phyloP scores from a whole-genome alignment of 177 flowering plant species.

The Vitis hybrid region DNA sequence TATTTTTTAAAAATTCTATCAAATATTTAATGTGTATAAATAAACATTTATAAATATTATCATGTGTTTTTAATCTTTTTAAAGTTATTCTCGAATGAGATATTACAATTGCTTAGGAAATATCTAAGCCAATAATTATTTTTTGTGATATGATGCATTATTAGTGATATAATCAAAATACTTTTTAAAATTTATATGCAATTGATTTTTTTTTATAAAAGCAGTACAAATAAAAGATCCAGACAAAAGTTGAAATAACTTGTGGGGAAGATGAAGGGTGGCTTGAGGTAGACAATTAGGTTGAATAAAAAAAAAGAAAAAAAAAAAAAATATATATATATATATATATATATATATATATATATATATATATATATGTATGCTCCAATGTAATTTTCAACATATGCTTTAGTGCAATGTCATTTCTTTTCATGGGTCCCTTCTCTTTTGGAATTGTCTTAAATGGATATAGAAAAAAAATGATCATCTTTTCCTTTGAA shows the following conservation, averaged over 20 bases:
- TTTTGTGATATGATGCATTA: too few species aligned
- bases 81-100: too few species aligned
- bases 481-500: constrained; percentile 8
- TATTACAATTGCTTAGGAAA: too few species aligned
- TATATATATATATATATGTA: not conserved
- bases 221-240: too few species aligned
- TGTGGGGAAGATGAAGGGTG: constrained; percentile 22
- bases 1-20: too few species aligned
- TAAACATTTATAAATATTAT: too few species aligned
- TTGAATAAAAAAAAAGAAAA: constrained; percentile 10
- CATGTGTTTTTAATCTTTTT: fast-evolving
- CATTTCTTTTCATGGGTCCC: constrained; percentile 30
- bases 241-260: not conserved
- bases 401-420: constrained; percentile 19
- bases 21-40: too few species aligned
- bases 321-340: not conserved
- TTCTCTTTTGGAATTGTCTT: constrained; percentile 23
- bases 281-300: constrained; percentile 21
- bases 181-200: too few species aligned
- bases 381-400: constrained; percentile 21
- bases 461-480: constrained; percentile 20
- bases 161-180: too few species aligned
- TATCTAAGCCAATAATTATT: too few species aligned
- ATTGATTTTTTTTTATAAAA: too few species aligned
- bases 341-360: too few species aligned